Evolutionary conservation across 345 rosid genomes (phyloP).

Genomic region (Conringia planisiliqua): DNA sequence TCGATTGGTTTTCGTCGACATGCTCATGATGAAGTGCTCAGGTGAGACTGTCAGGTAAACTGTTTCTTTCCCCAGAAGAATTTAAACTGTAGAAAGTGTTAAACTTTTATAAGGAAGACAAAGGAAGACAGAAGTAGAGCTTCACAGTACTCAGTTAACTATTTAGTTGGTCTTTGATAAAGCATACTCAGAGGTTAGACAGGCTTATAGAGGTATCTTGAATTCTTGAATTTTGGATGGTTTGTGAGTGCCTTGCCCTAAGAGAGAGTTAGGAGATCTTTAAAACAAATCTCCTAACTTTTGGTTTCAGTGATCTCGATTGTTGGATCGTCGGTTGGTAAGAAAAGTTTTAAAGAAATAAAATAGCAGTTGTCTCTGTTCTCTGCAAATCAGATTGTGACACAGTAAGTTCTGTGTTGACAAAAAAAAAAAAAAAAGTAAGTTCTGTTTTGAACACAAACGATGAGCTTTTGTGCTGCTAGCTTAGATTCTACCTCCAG

Average conservation of each 20-base stretch:
- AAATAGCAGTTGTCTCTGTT: not conserved
- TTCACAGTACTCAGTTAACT: not conserved
- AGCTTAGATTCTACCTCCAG: not conserved
- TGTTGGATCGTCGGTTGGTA: not conserved
- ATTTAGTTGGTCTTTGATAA: not conserved
- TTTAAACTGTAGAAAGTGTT: not conserved
- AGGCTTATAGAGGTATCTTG: not conserved
- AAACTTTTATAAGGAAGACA: not conserved
- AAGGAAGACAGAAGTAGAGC: not conserved
- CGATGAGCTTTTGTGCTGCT: not conserved
- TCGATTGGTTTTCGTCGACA: slow-evolving; percentile 69
- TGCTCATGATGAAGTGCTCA: slow-evolving; percentile 58
- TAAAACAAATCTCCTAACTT: not conserved
- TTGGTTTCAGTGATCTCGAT: not conserved
- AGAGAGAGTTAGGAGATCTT: not conserved
- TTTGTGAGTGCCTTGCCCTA: not conserved
- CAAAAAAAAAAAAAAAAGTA: too few species aligned
- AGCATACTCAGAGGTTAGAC: not conserved
- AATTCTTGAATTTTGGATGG: not conserved
- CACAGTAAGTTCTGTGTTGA: too few species aligned
- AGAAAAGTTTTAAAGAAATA: not conserved
- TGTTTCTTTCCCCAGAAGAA: not conserved
- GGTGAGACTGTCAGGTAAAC: slow-evolving; percentile 70
- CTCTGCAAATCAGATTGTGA: not conserved
- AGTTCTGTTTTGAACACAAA: not conserved